Evolutionary conservation across 495 filamentous ascomycete species (phyloP), one percentile per base, ranked within the genome.

Genomic region (Copromyces sp.): DNA sequence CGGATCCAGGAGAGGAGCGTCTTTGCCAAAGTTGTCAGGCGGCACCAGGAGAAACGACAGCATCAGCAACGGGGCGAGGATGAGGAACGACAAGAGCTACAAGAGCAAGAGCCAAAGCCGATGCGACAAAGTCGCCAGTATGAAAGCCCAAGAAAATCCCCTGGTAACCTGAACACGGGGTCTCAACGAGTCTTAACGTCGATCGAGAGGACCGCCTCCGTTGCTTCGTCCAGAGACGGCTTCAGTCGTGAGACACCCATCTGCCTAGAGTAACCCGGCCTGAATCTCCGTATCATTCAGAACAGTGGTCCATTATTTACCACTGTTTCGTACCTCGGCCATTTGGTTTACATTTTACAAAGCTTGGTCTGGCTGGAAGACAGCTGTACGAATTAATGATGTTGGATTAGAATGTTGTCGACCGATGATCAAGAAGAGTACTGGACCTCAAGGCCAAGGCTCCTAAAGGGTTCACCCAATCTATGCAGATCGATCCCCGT

Each of bases 361-460:
- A 61, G 53, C 24, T 32, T 32, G 24, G 24, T 16, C 29, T 35
- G 14, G 35, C 53, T 37, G 14, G n/a, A 45, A 6, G 29, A 9
- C n/a, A 5, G 14, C 37, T 41, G 24, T 69, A 39, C 68, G 68
- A 9, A 39, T 29, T 29, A 20, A 45, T 29, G 17, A 4, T 38
- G 68, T 69, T 69, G 53, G 53, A 69, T 20, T 69, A 45, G 2
- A 2, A 39, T 35, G 24, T 65, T 35, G 17, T 35, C 39, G 20
- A 16, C 32, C 32, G n/a, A 68, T 20, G 11, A 37, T 94, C 85
- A 98, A 20, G 93, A 97, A 12, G 94, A 97, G 79, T 97, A 98
- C 76, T 94, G 91, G 39, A 99, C 81, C 78, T 97, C 95, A 35
- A 98, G 82, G 3, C 95, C 95, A 74, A 98, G 86, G 11, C 89